phyloP scores from a whole-genome alignment of 2,329 filamentous ascomycete species.

The Coniochaeta hoffmannii region DNA sequence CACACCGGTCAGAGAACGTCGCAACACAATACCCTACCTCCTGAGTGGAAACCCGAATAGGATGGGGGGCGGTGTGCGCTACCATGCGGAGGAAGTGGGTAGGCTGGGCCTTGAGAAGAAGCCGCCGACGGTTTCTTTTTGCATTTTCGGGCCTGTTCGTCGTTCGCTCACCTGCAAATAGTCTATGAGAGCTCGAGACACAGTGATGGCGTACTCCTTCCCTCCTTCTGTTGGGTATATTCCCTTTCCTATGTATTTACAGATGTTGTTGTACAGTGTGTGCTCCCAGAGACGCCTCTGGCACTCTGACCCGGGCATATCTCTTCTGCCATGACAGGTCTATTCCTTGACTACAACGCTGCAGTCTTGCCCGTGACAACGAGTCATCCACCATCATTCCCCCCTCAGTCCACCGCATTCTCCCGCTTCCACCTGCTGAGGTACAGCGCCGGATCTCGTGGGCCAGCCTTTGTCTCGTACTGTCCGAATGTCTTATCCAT shows the following conservation, averaged over 20 bases:
- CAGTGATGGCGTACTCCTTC: not conserved
- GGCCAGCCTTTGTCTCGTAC: constrained; percentile 46
- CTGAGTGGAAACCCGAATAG: no score
- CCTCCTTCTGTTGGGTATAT: not conserved
- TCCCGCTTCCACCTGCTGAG: constrained; percentile 60
- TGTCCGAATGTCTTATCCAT: constrained; percentile 45
- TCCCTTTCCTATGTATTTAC: not conserved
- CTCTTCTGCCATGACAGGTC: not conserved
- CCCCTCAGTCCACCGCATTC: constrained; percentile 51
- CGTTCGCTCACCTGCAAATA: no score
- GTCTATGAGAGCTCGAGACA: no score
- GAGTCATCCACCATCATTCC: not conserved
- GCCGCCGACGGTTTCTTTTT: not conserved
- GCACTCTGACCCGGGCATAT: not conserved
- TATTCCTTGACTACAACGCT: not conserved
- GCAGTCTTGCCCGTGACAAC: not conserved
- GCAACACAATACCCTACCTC: no score
- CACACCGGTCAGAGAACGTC: no score
- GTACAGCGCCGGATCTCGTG: constrained; percentile 54
- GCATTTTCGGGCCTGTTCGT: not conserved
- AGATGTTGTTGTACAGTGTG: not conserved
- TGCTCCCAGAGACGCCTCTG: not conserved
- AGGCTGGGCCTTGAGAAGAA: not conserved
- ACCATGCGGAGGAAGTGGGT: no score
- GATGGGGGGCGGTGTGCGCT: no score